phyloP scores from a whole-genome alignment of 768 basidiomycete genomes.

The Kwoniella mangroviensis region DNA sequence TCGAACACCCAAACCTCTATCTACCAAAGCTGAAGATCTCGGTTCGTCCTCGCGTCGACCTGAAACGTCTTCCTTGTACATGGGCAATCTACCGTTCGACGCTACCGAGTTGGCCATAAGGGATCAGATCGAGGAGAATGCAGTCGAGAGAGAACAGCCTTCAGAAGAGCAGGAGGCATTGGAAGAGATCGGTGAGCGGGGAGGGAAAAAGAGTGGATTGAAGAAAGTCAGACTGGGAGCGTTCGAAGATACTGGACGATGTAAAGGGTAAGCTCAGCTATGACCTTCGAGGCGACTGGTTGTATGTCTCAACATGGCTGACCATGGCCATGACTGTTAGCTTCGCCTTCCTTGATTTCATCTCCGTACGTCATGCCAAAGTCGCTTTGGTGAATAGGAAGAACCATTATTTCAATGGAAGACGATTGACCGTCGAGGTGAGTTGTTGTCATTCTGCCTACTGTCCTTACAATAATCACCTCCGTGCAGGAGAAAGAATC shows the following conservation, averaged over 20 bases:
- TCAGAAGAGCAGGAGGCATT: constrained; percentile 38
- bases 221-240: constrained; percentile 89
- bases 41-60: constrained; percentile 76
- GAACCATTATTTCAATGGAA: constrained; percentile 81
- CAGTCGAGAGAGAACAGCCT: constrained; percentile 40
- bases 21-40: constrained; percentile 45
- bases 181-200: constrained; percentile 62
- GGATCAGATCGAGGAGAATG: constrained; percentile 73
- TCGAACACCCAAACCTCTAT: constrained; percentile 59
- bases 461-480: no score
- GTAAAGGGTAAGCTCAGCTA: constrained; percentile 78
- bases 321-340: no score
- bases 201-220: constrained; percentile 57
- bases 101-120: constrained; percentile 78
- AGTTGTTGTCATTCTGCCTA: constrained; percentile 13
- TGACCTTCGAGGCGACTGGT: neutral
- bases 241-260: constrained; percentile 91
- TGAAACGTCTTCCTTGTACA: constrained; percentile 73
- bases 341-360: constrained; percentile 94
- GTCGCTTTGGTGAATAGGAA: constrained; percentile 77
- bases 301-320: no score
- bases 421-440: constrained; percentile 72
- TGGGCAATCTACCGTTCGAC: constrained; percentile 92
- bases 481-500: no score
- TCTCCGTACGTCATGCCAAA: constrained; percentile 76